Conservation (phyloP, 2,329 filamentous ascomycete species). For the Cercospora beticola region DNA sequence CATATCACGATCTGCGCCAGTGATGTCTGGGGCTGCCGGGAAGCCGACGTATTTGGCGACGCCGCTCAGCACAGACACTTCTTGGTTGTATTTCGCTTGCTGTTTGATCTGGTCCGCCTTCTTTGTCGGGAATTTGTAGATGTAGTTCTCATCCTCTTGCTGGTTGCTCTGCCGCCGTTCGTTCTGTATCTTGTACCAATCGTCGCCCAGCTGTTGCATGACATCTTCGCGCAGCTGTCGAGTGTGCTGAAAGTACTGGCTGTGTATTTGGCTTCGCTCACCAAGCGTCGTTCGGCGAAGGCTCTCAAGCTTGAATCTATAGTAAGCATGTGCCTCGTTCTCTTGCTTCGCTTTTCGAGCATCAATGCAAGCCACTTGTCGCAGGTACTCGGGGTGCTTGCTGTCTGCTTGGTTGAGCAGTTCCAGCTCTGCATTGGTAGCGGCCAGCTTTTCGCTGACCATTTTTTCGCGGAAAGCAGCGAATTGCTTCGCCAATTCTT, state of each 20-base stretch:
- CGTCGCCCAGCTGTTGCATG: constrained; percentile 77
- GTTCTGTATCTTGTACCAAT: constrained; percentile 90
- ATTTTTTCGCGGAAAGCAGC: constrained; percentile 80
- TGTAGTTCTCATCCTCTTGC: constrained; percentile 76
- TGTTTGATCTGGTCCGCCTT: constrained; percentile 76
- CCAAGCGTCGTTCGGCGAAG: constrained; percentile 74
- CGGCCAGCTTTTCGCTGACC: constrained; percentile 82
- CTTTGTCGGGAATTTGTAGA: constrained; percentile 75
- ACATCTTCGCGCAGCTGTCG: constrained; percentile 79
- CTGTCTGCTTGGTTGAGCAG: constrained; percentile 59
- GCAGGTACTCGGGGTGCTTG: constrained; percentile 86
- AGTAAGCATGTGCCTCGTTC: constrained; percentile 69
- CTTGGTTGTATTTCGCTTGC: constrained; percentile 88
- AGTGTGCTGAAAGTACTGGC: constrained; percentile 84
- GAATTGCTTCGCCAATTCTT: constrained; percentile 84
- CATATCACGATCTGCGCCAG: constrained; percentile 68
- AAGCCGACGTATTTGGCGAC: constrained; percentile 95
- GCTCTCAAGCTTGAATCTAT: constrained; percentile 70
- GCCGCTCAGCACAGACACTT: constrained; percentile 87
- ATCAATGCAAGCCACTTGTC: constrained; percentile 85
- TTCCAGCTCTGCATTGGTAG: constrained; percentile 68
- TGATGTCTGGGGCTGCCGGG: constrained; percentile 85
- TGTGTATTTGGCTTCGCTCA: constrained; percentile 80
- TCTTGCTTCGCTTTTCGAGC: constrained; percentile 78
- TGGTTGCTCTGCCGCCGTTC: constrained; percentile 78